Base-by-base conservation (phyloP, 2,329 filamentous ascomycete genomes). In the Epicoccum sorghinum region DNA sequence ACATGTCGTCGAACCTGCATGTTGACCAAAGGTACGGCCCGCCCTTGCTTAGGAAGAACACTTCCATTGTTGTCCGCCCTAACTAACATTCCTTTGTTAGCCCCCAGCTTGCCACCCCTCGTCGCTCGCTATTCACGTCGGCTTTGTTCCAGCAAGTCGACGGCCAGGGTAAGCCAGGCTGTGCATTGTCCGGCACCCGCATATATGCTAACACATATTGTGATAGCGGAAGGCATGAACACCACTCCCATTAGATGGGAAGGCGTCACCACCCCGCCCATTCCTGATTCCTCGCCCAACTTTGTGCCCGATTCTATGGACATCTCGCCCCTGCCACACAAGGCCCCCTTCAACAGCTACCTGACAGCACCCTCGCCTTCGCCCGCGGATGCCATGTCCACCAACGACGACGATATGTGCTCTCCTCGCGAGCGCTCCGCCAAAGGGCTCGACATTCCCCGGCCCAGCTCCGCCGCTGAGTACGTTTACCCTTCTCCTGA, bases 1-100 rank as follows among this genome's bases (percentile, higher is more conserved):
- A 99, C 77, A 83, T 98, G 67, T 97, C 93, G 54, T 92, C 96
- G 73, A 99, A 98, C 80, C 96, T 98, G 74, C 90, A 93, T 73
- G 90, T 98, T 74, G 93, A 97, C 77, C 91, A 89, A 71, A 97
- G 93, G 93, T 97, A 81, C 65, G 41, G 23, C 32, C 51, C 47
- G 60, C 64, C 67, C 62, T 66, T 79, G 57, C 58, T 59, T 59
- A 29, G 27, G 30, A 44, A 48, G 63, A 32, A 35, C 36, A 13
- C 44, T 33, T 52, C 56, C 55, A 59, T 56, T 42, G 39, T 60
- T 32, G 39, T 60, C 32, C 55, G 38, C 43, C 41, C 49, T 58
- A 54, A 18, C 68, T 83, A 65, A 83, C 73, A 62, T 58, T 69
- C 65, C 27, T 70, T 67, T 73, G 64, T 69, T 69, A 96, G 91